Evolutionary conservation across 208 protist species (phyloP).

Genomic region (Angomonas deanei): DNA sequence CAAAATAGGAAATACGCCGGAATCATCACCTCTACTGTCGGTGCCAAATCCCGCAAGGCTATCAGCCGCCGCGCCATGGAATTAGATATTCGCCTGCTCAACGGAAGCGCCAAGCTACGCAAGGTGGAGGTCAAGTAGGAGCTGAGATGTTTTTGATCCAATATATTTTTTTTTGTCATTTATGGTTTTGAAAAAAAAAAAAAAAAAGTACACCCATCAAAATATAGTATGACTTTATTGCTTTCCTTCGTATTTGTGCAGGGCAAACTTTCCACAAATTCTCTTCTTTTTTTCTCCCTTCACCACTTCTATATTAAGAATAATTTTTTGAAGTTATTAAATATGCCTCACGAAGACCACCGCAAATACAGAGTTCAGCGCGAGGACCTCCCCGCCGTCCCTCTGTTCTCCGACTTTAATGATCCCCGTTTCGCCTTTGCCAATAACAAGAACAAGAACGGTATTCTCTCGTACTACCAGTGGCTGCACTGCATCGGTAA

Average conservation of each 20-base stretch:
- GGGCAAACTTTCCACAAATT: not conserved
- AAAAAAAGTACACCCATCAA: slow-evolving; percentile 1
- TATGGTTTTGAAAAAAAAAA: slow-evolving; percentile 19
- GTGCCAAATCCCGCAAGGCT: slow-evolving; percentile 91
- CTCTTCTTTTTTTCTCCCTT: slow-evolving; percentile 5
- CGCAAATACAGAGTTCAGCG: slow-evolving; percentile 82
- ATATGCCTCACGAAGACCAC: slow-evolving; percentile 82
- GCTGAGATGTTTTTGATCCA: not conserved
- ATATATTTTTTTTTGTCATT: not conserved
- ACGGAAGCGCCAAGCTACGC: slow-evolving; percentile 90
- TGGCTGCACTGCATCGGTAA: slow-evolving; percentile 90
- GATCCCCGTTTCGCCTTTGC: slow-evolving; percentile 71
- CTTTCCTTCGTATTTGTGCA: not conserved
- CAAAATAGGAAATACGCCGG: slow-evolving; percentile 99
- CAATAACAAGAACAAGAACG: slow-evolving; percentile 82
- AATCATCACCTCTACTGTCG: slow-evolving; percentile 96
- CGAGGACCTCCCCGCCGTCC: slow-evolving; percentile 71
- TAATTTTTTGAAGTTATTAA: slow-evolving; percentile 8
- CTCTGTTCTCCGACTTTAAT: slow-evolving; percentile 85
- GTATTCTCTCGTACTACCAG: slow-evolving; percentile 86
- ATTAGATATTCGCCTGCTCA: slow-evolving; percentile 97
- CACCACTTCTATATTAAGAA: not conserved
- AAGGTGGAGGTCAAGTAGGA: not conserved
- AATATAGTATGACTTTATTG: slow-evolving; percentile 5
- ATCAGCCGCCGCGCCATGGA: slow-evolving; percentile 97